Evolutionary conservation across 345 rosid genomes (phyloP), one percentile per base, ranked within the genome.

Genomic region (Passiflora organensis): DNA sequence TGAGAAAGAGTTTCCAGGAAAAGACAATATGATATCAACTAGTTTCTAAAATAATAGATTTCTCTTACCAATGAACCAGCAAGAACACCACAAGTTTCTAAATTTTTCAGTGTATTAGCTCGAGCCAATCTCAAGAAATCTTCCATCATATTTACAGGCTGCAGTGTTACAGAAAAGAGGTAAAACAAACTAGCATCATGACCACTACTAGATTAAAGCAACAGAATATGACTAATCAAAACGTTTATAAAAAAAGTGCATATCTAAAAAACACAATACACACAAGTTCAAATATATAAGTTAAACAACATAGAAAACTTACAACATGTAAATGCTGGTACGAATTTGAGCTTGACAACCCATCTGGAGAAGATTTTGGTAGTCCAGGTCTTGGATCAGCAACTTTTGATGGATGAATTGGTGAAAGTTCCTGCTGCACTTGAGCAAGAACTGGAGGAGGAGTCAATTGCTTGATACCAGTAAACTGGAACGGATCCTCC

Each of bases 311-410:
- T 32, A 21, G 36, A 56, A 55, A 56, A 76, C 91, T 56, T 72
- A 93, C 99, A 50, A 93, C 84, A 68, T 93, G 97, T 60, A 93
- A 69, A 72, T 84, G 85, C 66, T 89, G 95, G 62, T 73, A 86
- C 11, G 94, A 63, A 64, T 68, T 80, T 48, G 82, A 62, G 72
- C 75, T 75, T 15, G 72, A 67, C 48, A 66, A 53, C 36, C 43
- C 84, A 65, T 81, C 81, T 68, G 69, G 72, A 59, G 77, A 72
- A 75, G 82, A 64, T 62, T 83, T 75, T 59, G 91, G 89, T 49
- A 89, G 97, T 65, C 99, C 99, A 64, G 99, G 99, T 75, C 99
- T 86, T 53, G 97, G 99, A 73, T 93, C 99, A 44, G 99, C 99
- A 58, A 93, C 97, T 79, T 71, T 88, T 41, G 97, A 89, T 39